Evolutionary conservation across 2,329 filamentous ascomycete species (phyloP), one percentile per base, ranked within the genome.

Genomic region (Colletotrichum noveboracense): DNA sequence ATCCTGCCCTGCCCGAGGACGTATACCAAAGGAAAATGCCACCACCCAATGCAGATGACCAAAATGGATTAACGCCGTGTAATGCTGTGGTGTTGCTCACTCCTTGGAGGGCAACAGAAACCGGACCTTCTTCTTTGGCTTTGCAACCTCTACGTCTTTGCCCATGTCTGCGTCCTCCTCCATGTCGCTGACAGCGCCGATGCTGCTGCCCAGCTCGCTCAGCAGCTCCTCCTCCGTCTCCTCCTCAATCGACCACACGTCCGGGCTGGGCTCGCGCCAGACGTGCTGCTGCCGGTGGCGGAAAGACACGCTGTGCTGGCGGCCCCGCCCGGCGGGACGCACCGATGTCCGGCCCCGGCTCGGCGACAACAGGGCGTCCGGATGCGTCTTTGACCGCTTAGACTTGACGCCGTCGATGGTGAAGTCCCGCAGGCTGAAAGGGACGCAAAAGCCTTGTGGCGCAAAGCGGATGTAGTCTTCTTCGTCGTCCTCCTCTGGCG

Each of bases 171-270:
- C 21, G 66, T 66, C 81, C 79, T 80, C 81, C 62, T 64, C 80
- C 68, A 81, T 78, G 38, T 83, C 79, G 77, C 83, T 84, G 12
- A 82, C 77, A 0, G 76, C 79, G 30, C 76, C 78, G 24, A 80
- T 75, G 72, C 80, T 83, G 70, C 81, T 81, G 62, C 83, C 85
- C 80, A 84, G 81, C 79, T 88, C 86, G 77, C 86, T 87, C 82
- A 86, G 82, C 28, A 87, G 81, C 78, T 90, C 88, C 79, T 89
- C 88, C 82, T 91, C 89, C 2, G 88, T 88, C 83, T 91, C 89
- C 80, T 92, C 90, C 81, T 90, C 88, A 71, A 92, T 92, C 34
- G 88, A 88, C 87, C 89, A 92, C 5, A 92, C 90, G 69, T 91
- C 89, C 0, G 89, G 89, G 79, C 90, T 91, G 8, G 90, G 90